A percentile compares a stretch with the other conserved stretches of the same genome.
Evolutionary conservation across 805 yeast species (phyloP).

Genomic region (Saccharomycopsis malanga): DNA sequence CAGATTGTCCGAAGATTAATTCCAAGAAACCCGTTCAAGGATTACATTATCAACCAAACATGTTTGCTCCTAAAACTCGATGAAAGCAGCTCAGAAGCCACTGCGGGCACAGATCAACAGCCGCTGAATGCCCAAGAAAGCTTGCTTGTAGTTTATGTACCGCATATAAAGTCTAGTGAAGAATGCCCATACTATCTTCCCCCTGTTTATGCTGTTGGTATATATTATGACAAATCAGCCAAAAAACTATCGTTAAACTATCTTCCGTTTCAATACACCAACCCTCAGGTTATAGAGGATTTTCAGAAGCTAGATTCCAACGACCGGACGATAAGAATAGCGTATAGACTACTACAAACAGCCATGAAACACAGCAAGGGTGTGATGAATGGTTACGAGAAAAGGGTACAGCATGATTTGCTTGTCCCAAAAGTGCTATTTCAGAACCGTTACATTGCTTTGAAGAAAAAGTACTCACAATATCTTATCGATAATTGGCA

Average conservation of each 20-base stretch:
- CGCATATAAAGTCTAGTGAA: slow-evolving; percentile 55
- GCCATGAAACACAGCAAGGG: slow-evolving; percentile 81
- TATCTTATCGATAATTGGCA: slow-evolving; percentile 74
- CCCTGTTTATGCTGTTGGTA: slow-evolving; percentile 69
- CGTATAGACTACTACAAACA: slow-evolving; percentile 70
- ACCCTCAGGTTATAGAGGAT: slow-evolving; percentile 25
- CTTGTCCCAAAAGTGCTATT: slow-evolving; percentile 78
- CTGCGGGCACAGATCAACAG: slow-evolving; percentile 22
- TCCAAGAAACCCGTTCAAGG: slow-evolving; percentile 90
- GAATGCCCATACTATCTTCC: slow-evolving; percentile 89
- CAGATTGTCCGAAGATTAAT: slow-evolving; percentile 75
- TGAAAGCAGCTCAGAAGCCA: slow-evolving; percentile 6
- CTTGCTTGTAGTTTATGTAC: slow-evolving; percentile 63
- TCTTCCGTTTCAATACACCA: slow-evolving; percentile 44
- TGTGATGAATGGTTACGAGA: slow-evolving; percentile 74
- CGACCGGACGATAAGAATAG: slow-evolving; percentile 73
- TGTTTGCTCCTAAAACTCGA: slow-evolving; percentile 46
- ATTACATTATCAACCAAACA: slow-evolving; percentile 76
- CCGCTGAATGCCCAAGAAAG: slow-evolving; percentile 31
- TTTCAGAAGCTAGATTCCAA: slow-evolving; percentile 34
- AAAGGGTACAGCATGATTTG: slow-evolving; percentile 81
- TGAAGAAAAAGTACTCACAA: slow-evolving; percentile 79
- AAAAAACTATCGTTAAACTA: slow-evolving; percentile 62
- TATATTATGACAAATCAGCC: slow-evolving; percentile 40
- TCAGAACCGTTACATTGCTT: slow-evolving; percentile 70